phyloP scores from a whole-genome alignment of 2,329 filamentous ascomycete species.

The Fusarium odoratissimum region DNA sequence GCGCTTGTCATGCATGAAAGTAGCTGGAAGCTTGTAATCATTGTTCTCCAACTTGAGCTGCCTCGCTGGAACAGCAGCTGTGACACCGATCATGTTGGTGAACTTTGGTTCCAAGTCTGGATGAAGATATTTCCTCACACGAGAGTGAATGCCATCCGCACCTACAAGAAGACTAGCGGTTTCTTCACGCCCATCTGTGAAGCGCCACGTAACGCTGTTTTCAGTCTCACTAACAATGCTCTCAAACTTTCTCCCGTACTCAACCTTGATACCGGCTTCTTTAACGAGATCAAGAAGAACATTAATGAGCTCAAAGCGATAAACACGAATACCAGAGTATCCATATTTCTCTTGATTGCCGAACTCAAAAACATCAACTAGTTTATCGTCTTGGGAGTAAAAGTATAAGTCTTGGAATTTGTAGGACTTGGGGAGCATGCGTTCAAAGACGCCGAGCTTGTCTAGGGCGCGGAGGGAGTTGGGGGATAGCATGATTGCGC shows the following conservation, averaged over 20 bases:
- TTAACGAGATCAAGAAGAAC: constrained; percentile 58
- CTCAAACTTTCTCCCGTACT: constrained; percentile 61
- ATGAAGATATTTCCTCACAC: constrained; percentile 62
- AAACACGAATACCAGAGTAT: constrained; percentile 65
- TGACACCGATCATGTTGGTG: constrained; percentile 58
- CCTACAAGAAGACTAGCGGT: constrained; percentile 62
- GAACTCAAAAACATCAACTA: constrained; percentile 59
- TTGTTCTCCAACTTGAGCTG: constrained; percentile 51
- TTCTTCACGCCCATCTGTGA: constrained; percentile 57
- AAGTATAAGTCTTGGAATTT: constrained; percentile 64
- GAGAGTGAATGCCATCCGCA: constrained; percentile 70
- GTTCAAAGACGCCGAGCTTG: constrained; percentile 59
- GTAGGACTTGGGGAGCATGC: constrained; percentile 58
- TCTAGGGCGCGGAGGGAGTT: constrained; percentile 68
- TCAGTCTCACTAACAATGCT: constrained; percentile 55
- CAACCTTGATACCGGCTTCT: constrained; percentile 55
- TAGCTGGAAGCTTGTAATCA: constrained; percentile 56
- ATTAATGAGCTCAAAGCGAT: constrained; percentile 63
- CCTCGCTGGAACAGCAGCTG: constrained; percentile 49
- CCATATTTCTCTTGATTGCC: constrained; percentile 60
- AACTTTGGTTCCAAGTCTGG: constrained; percentile 62
- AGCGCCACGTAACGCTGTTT: constrained; percentile 57
- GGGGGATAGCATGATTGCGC: constrained; percentile 69
- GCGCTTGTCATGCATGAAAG: constrained; percentile 53
- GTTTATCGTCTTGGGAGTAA: constrained; percentile 49